Conservation (phyloP, 345 rosid genomes). For the Eucalyptus lansdowneana region DNA sequence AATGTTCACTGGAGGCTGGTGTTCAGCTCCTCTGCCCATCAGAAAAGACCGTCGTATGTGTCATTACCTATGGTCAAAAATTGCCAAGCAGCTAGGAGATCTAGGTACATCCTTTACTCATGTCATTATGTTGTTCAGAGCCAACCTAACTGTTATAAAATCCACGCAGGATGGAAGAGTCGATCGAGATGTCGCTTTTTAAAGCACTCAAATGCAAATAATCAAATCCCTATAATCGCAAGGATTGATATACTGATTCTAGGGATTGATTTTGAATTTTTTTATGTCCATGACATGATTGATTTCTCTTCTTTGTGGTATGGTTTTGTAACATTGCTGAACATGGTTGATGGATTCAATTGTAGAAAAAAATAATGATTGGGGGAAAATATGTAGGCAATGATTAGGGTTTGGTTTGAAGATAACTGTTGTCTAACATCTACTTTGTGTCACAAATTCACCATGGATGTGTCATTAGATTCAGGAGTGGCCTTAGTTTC, state of each 20-base stretch:
- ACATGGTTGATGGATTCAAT: too few species aligned
- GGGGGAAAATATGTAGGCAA: too few species aligned
- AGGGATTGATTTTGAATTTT: not conserved
- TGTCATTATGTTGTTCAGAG: not conserved
- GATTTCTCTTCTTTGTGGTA: not conserved
- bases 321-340: not conserved
- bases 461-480: not conserved
- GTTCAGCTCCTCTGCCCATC: not conserved
- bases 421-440: not conserved
- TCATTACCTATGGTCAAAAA: not conserved
- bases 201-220: not conserved
- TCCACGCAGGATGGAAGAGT: not conserved
- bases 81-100: not conserved
- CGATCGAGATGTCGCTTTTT: not conserved
- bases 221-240: not conserved
- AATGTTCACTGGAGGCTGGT: not conserved
- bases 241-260: not conserved
- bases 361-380: too few species aligned
- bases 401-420: not conserved
- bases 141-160: not conserved
- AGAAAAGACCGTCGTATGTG: not conserved
- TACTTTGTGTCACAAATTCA: not conserved
- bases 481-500: not conserved
- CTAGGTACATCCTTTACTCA: not conserved
- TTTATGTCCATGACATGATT: not conserved